Percentiles rank a stretch among this genome's conserved stretches.
phyloP scores from a whole-genome alignment of 176 grass and related monocot species.

The Rhynchospora tenuis region DNA sequence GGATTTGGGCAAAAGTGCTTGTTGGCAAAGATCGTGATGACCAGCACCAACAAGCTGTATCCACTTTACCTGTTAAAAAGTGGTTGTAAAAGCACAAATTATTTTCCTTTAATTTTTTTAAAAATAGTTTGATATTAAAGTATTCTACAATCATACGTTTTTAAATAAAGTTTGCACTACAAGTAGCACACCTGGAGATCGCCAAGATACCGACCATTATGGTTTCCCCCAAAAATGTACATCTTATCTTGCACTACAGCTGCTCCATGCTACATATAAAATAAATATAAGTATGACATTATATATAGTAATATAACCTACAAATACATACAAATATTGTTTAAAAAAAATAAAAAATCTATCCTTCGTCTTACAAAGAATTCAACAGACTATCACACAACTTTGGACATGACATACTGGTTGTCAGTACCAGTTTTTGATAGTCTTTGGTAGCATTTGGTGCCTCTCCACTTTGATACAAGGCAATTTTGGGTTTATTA shows the following conservation, averaged over 20 bases:
- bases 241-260: slow-evolving; percentile 84
- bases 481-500: background rate
- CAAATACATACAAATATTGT: background rate
- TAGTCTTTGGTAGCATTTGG: no score
- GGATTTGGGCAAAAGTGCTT: background rate
- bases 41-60: background rate
- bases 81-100: background rate
- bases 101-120: background rate
- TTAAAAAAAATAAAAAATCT: background rate
- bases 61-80: background rate
- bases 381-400: background rate
- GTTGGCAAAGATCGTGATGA: slow-evolving; percentile 1
- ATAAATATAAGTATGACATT: slow-evolving; percentile 12
- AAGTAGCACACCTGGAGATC: slow-evolving; percentile 72
- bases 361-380: background rate
- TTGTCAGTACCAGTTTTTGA: background rate
- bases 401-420: background rate
- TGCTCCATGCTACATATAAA: slow-evolving; percentile 74
- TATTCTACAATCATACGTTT: background rate
- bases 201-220: slow-evolving; percentile 96
- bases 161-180: background rate
- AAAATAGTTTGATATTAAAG: background rate
- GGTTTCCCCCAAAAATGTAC: slow-evolving; percentile 95
- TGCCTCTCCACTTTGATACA: background rate
- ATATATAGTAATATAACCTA: background rate